Evolutionary conservation across 345 rosid genomes (phyloP), one percentile per base, ranked within the genome.

Genomic region (Eutrema yunnanense): DNA sequence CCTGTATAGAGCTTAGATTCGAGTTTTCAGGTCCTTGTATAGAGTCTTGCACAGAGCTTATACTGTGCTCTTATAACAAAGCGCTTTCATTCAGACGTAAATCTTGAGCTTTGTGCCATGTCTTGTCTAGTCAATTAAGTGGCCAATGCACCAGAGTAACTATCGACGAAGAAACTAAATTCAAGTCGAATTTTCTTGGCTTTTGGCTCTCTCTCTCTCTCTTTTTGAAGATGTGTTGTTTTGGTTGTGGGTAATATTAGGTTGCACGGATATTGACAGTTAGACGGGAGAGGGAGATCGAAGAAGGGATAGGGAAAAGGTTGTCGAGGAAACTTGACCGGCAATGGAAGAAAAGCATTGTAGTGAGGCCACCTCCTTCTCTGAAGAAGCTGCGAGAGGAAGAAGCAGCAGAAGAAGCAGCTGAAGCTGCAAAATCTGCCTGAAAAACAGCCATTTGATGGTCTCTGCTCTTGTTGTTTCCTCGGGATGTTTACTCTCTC

Each of bases 261-360:
- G 77, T 89, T 38, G 96, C 98, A 36, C 78, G 96, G 19, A 84
- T 88, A 87, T 84, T 91, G 65, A 91, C 98, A 3, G 86, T 94
- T 9, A 94, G 74, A 73, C 81, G 96, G 47, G 98, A 94, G 79
- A 88, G 98, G 80, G 98, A 91, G 84, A 46, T 94, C 0, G 90
- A 91, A 73, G 90, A 89, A 75, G 98, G 98, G 50, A 86, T 94
- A 61, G 81, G 77, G 81, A 89, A 91, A 81, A 84, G 98, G 67
- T 71, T 89, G 74, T 94, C 97, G n/a, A 91, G 97, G 77, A 94
- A 91, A 81, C 85, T 91, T 2, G 97, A 94, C 73, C 56, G 87
- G 41, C 79, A 86, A 73, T 94, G 96, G 96, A 89, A 94, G 96
- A 91, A 84, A 51, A 87, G 90, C 83, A 89, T 89, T 65, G 86